phyloP scores from a whole-genome alignment of 768 basidiomycete genomes.

The Pleurotus tuber-regium region DNA sequence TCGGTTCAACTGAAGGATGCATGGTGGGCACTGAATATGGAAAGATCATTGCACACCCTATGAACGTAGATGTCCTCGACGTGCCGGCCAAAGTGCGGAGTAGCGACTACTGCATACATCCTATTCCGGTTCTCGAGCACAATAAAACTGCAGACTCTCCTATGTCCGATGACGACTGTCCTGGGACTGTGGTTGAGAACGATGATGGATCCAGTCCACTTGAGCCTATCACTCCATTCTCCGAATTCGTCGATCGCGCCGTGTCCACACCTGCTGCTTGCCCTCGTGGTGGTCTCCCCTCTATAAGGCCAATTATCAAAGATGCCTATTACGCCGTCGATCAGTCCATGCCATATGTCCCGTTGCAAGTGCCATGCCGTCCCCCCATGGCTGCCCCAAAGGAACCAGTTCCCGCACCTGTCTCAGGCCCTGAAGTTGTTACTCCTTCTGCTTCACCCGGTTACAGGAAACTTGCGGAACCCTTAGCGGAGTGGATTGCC shows the following conservation, averaged over 20 bases:
- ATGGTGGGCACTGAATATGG: not conserved
- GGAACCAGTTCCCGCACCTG: conserved; percentile 38
- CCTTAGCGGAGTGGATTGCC: conserved; percentile 77
- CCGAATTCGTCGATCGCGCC: conserved; percentile 71
- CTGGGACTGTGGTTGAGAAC: conserved; percentile 45
- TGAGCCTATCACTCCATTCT: conserved; percentile 75
- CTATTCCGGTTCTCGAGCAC: not conserved
- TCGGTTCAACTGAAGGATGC: not conserved
- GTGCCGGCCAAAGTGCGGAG: not conserved
- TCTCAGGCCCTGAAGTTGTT: conserved; percentile 28
- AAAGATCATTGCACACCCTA: not conserved
- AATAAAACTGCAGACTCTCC: conserved; percentile 34
- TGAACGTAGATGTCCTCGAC: not conserved
- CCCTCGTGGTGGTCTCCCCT: not conserved
- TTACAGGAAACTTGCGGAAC: conserved; percentile 75
- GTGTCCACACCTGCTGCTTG: conserved; percentile 40
- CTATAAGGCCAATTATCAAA: not conserved
- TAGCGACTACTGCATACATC: not conserved
- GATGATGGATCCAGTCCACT: conserved; percentile 66
- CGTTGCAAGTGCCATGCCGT: not conserved
- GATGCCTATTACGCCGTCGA: not conserved
- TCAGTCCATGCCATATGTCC: not conserved
- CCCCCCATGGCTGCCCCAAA: conserved; percentile 28
- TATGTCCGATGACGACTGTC: conserved; percentile 63
- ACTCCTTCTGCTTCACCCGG: conserved; percentile 49